phyloP scores from a whole-genome alignment of 1,284 basidiomycete species.

The Ceratobasidium sp. region DNA sequence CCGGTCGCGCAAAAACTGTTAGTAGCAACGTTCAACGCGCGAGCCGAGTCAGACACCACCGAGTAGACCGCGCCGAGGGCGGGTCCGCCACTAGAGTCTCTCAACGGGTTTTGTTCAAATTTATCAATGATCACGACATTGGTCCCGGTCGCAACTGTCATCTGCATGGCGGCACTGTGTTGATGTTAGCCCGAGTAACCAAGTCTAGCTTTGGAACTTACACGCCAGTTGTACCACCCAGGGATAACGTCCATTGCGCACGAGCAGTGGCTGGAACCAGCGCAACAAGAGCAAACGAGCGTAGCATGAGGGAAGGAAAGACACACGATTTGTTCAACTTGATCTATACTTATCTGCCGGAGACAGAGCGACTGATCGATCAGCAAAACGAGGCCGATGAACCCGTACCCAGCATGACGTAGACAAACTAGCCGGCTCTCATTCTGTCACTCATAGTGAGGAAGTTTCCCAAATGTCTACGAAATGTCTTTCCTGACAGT shows the following conservation, averaged over 20 bases:
- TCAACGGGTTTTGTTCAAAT: constrained; percentile 83
- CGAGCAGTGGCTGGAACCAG: constrained; percentile 23
- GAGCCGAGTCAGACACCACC: constrained; percentile 65
- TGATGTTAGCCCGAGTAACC: neutral
- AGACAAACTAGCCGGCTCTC: too few species aligned
- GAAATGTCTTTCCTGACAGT: too few species aligned
- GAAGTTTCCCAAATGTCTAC: too few species aligned
- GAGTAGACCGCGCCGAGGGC: constrained; percentile 81
- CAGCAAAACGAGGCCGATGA: too few species aligned
- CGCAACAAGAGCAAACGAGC: neutral
- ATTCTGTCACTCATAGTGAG: too few species aligned
- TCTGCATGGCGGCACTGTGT: constrained; percentile 70
- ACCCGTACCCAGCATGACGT: too few species aligned
- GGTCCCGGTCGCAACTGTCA: constrained; percentile 70
- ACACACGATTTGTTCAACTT: too few species aligned
- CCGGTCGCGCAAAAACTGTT: constrained; percentile 90
- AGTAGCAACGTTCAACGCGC: constrained; percentile 68
- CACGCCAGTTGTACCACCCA: constrained; percentile 25
- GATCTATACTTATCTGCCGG: too few species aligned
- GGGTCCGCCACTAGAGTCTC: constrained; percentile 51
- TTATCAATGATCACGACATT: constrained; percentile 81
- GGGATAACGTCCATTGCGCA: constrained; percentile 20
- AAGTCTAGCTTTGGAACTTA: neutral
- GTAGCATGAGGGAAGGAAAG: neutral
- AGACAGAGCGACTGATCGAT: too few species aligned